Evolutionary conservation across 345 rosid species (phyloP).

Genomic region (Fremontodendron californicum): DNA sequence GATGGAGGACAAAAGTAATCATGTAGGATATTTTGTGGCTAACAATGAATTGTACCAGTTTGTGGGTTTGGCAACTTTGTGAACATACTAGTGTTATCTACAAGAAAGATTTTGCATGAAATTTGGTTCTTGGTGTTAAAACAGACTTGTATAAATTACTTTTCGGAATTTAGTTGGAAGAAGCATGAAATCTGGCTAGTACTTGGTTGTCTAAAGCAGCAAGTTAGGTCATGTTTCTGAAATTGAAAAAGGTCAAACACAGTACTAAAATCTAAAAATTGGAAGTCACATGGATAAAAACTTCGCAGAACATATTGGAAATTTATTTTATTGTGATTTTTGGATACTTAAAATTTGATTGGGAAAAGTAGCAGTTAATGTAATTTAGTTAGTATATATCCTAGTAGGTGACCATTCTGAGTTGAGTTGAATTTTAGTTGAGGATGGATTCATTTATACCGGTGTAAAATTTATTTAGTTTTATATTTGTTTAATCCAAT

Average conservation of each 20-base stretch:
- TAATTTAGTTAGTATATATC: not conserved
- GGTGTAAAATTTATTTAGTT: no score
- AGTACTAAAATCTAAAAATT: not conserved
- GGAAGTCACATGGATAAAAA: not conserved
- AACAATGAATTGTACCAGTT: not conserved
- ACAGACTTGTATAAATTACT: not conserved
- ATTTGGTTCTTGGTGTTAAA: not conserved
- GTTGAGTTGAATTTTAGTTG: no score
- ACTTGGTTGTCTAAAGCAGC: not conserved
- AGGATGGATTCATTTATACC: no score
- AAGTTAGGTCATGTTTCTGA: not conserved
- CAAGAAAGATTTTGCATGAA: not conserved
- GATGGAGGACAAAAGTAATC: not conserved
- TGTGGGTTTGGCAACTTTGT: not conserved
- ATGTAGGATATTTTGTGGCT: not conserved
- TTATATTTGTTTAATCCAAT: no score
- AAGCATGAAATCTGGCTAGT: not conserved
- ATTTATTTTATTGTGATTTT: not conserved
- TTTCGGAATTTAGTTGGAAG: not conserved
- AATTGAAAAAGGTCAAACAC: not conserved
- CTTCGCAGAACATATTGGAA: not conserved
- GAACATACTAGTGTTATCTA: no score
- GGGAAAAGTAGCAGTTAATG: no score
- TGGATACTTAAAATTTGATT: not conserved
- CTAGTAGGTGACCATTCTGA: not conserved